A percentile compares a stretch with the other conserved stretches of the same genome.
phyloP scores from a whole-genome alignment of 2,329 filamentous ascomycete species.

The Xylaria sp. region DNA sequence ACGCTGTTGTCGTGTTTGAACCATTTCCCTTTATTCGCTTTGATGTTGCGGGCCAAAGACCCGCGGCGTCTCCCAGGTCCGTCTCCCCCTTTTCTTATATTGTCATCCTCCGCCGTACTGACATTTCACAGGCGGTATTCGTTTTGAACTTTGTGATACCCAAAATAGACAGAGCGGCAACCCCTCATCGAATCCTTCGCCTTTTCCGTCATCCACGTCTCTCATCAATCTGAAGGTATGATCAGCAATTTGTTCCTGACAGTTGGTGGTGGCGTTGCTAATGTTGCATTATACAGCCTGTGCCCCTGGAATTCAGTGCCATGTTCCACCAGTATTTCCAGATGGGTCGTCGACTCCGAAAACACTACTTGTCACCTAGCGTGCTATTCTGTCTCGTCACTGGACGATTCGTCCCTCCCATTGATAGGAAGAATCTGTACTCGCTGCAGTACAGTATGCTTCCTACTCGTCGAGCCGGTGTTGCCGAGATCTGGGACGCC shows the following conservation, averaged over 20 bases:
- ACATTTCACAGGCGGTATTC: constrained; percentile 62
- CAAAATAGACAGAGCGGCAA: constrained; percentile 44
- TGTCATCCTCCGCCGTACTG: not conserved
- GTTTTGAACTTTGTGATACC: constrained; percentile 81
- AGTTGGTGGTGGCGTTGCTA: not conserved
- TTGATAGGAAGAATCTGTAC: constrained; percentile 91
- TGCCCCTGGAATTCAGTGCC: constrained; percentile 81
- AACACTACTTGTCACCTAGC: constrained; percentile 86
- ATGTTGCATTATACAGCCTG: constrained; percentile 58
- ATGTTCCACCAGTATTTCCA: constrained; percentile 99
- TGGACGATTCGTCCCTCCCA: constrained; percentile 88
- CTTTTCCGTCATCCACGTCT: constrained; percentile 52
- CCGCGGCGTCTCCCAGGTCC: constrained; percentile 77
- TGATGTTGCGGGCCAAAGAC: constrained; percentile 95
- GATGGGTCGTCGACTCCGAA: constrained; percentile 83
- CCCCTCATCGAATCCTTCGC: constrained; percentile 23
- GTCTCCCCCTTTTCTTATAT: constrained; percentile 21
- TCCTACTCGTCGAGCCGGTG: constrained; percentile 71
- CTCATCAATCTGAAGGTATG: constrained; percentile 80
- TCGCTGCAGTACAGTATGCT: constrained; percentile 98
- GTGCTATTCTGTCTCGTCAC: constrained; percentile 85
- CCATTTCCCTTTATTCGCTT: constrained; percentile 92
- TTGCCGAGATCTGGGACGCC: constrained; percentile 79
- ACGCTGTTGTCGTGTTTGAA: constrained; percentile 90
- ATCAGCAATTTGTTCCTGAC: not conserved